Evolutionary conservation across 1,139 yeast species (phyloP).

Genomic region (Protomyces gravidus): DNA sequence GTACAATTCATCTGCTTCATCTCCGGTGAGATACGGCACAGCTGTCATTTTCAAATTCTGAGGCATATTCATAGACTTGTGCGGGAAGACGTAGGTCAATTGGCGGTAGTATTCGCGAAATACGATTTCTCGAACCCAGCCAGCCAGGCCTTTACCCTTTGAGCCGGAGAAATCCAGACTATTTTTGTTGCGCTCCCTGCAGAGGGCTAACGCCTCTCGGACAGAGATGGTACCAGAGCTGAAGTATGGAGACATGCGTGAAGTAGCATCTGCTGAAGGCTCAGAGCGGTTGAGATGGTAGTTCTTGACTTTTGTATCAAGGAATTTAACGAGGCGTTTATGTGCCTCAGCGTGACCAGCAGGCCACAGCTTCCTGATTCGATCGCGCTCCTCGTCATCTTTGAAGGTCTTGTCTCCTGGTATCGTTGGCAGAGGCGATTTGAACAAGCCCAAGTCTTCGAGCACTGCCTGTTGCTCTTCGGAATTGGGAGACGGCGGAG

Average conservation of each 20-base stretch:
- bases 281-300: conserved; percentile 41
- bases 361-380: conserved; percentile 39
- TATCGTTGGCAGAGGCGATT: conserved; percentile 32
- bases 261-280: conserved; percentile 40
- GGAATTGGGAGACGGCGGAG: conserved; percentile 29
- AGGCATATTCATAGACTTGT: conserved; percentile 50
- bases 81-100: conserved; percentile 50
- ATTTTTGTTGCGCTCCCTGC: conserved; percentile 38
- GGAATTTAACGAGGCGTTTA: conserved; percentile 40
- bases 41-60: conserved; percentile 45
- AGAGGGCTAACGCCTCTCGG: conserved; percentile 42
- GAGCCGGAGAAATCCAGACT: conserved; percentile 39
- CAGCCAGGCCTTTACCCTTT: conserved; percentile 41
- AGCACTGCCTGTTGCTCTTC: conserved; percentile 24
- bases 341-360: conserved; percentile 46
- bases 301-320: conserved; percentile 39
- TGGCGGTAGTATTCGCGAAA: conserved; percentile 59
- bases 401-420: conserved; percentile 30
- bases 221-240: conserved; percentile 50
- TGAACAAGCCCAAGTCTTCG: conserved; percentile 32
- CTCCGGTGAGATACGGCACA: conserved; percentile 47
- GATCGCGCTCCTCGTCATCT: conserved; percentile 28
- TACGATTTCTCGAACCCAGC: conserved; percentile 53
- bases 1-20: conserved; percentile 39
- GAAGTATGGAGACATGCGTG: conserved; percentile 49